Conservation (phyloP, 2,329 filamentous ascomycete species). For the Gnomoniopsis smithogilvyi region DNA sequence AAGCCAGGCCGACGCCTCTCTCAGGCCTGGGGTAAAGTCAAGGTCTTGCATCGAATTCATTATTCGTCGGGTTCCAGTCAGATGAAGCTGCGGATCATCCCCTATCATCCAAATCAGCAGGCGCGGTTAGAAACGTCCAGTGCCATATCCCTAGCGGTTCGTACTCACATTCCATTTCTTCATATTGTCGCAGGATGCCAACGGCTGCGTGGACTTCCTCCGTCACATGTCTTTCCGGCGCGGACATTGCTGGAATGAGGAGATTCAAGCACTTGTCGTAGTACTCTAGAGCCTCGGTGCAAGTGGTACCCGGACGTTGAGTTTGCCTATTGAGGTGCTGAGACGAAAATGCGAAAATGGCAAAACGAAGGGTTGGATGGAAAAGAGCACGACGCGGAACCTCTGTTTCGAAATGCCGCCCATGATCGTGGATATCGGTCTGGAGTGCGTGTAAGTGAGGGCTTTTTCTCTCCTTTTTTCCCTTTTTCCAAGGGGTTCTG, state of each 20-base stretch:
- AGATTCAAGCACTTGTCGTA: slow-evolving; percentile 9
- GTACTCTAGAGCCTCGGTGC: slow-evolving; percentile 2
- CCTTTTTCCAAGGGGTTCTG: not conserved
- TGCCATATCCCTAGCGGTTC: not conserved
- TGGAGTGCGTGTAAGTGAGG: not conserved
- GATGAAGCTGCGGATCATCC: not conserved
- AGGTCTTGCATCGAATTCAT: slow-evolving; percentile 3
- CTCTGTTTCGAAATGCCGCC: not conserved
- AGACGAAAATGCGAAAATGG: not conserved
- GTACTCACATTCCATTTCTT: slow-evolving; percentile 5
- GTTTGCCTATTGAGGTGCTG: not conserved
- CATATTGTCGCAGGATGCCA: slow-evolving; percentile 1
- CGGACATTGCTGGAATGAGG: slow-evolving; percentile 1
- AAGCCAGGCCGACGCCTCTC: slow-evolving; percentile 7
- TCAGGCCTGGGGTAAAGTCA: slow-evolving; percentile 1
- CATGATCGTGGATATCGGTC: not conserved
- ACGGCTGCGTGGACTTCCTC: slow-evolving; percentile 4
- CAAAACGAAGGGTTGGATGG: not conserved
- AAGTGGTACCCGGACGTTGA: not conserved
- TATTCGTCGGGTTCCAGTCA: slow-evolving; percentile 2
- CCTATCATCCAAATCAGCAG: not conserved
- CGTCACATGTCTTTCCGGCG: not conserved
- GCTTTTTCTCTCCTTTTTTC: not conserved
- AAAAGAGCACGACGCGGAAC: not conserved
- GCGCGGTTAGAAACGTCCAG: accelerated